Percentiles rank a stretch among this genome's conserved stretches.
These are phyloP conservation scores for Hortaea werneckii DNA, from an alignment of 2,329 filamentous ascomycete genomes.

Conservation along the genomic window DNA sequence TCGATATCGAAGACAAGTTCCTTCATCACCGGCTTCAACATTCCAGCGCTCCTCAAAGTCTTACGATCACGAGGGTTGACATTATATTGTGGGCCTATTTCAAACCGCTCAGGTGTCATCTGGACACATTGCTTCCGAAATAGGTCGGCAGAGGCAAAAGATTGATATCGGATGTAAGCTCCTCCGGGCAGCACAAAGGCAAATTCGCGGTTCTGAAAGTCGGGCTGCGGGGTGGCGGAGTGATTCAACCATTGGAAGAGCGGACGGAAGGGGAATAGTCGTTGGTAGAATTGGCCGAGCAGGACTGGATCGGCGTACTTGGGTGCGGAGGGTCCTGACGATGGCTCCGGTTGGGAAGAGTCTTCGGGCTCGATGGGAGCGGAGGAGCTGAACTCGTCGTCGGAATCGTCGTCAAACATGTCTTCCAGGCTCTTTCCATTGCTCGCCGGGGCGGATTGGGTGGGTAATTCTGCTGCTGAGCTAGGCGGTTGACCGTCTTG, in stretches of 20 bases:
- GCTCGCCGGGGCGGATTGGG: constrained; percentile 5
- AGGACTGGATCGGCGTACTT: constrained; percentile 62
- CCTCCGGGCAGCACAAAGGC: constrained; percentile 91
- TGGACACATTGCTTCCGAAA: constrained; percentile 85
- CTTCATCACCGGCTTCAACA: constrained; percentile 81
- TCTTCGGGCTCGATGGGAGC: constrained; percentile 37
- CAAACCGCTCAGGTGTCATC: constrained; percentile 85
- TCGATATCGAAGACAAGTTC: constrained; percentile 99
- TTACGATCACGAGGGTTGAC: constrained; percentile 92
- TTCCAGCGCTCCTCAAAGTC: constrained; percentile 64
- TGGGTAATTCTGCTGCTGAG: constrained; percentile 4
- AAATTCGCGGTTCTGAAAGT: constrained; percentile 91
- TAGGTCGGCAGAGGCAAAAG: constrained; percentile 57
- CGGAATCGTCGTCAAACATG: constrained; percentile 48
- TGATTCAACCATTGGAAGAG: constrained; percentile 99
- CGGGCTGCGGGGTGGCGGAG: constrained; percentile 69
- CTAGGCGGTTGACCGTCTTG: not conserved
- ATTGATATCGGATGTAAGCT: constrained; percentile 86
- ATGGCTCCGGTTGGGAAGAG: constrained; percentile 26
- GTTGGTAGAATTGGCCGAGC: constrained; percentile 89
- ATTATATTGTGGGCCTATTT: constrained; percentile 95
- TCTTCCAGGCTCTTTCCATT: constrained; percentile 37
- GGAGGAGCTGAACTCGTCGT: constrained; percentile 49
- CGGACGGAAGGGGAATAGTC: constrained; percentile 86
- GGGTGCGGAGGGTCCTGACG: constrained; percentile 12